Base-by-base conservation (phyloP, 257 asterid species). In the Sherardia arvensis region DNA sequence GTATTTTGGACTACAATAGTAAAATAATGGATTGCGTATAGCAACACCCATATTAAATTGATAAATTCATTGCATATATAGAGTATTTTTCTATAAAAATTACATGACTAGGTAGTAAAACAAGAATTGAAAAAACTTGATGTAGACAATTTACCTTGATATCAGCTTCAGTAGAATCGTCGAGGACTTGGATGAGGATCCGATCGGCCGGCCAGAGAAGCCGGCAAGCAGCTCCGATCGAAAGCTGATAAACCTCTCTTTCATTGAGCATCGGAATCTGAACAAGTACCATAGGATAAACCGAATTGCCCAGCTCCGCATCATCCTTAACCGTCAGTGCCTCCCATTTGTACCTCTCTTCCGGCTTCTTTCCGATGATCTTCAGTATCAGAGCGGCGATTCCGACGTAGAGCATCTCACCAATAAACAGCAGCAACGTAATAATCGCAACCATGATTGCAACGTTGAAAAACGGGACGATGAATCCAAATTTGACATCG, bases 191-290 rank as follows among this genome's bases (percentile, higher is more conserved):
- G 67, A 90, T 81, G 20, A 90, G 65, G 53, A 90, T 74, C 56
- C 80, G 68, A 71, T 90, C 92, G 30, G 92, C 75, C 75, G 97
- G 95, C 97, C 95, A 90, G 48, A 87, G 74, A 61, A 90, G 85
- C 51, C 83, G 80, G 53, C 86, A 82, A 55, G 67, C 92, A 61
- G 96, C 87, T 77, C 96, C 96, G 73, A 90, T 90, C 0, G 97
- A 90, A 60, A 90, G 88, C 76, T 85, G 85, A 80, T 90, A 90
- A 67, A 90, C 97, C 97, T 43, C 51, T 43, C 51, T 43, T 15
- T 43, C 51, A 7, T 43, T 43, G 5, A 43, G 51, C 51, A 43
- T 43, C 7, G 51, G 51, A 1, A 43, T 43, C 5, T 43, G 51
- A 4, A 43, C 51, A 5, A 43, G 51, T 4, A 43, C 51, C 51